Base-by-base conservation (phyloP, 148 eudicot species). In the Rhododendron mucronatum region DNA sequence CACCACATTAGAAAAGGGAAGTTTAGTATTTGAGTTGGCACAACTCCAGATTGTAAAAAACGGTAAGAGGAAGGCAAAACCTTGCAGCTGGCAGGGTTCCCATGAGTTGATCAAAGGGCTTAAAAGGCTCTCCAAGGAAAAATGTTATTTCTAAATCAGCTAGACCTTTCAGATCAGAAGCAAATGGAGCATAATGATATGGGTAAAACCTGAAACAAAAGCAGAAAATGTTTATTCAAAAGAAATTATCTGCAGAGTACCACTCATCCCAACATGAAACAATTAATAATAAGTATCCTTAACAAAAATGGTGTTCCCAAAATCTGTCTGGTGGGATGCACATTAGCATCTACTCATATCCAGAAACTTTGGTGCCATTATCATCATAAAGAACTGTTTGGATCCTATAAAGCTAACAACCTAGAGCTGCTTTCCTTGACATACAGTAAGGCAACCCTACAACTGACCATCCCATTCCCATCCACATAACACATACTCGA, bases 151-250 rank as follows among this genome's bases (percentile, higher is more conserved):
- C 99, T 87, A 97, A 87, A 83, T 97, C 99, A 84, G 91, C 91
- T 83, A 97, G 89, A 84, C 92, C 98, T 90, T 95, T 95, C 57
- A 97, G 90, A 89, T 97, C 99, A 87, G 98, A 95, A 78, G 99
- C 99, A 90, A 97, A 97, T 67, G 99, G 99, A 88, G 99, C 98
- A 93, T 97, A 97, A 91, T 97, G 99, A 89, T 95, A 95, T 50
- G 99, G 99, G 86, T 97, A 97, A 85, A 92, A 97, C 99, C 99
- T 96, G 90, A 87, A 87, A 86, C 82, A 33, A 86, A 78, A 39
- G 81, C 7, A 75, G 28, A 12, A 79, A 55, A 69, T 47, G 10
- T 18, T 47, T 28, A 51, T 48, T n/a, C 33, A 44, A 85, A 44
- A 59, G 33, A 51, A 21, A 7, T 7, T 30, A 28, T 16, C 48